Percentiles rank a stretch among this genome's conserved stretches.
phyloP scores from a whole-genome alignment of 371 early-diverging fungal species.

The Lichtheimia corymbifera region DNA sequence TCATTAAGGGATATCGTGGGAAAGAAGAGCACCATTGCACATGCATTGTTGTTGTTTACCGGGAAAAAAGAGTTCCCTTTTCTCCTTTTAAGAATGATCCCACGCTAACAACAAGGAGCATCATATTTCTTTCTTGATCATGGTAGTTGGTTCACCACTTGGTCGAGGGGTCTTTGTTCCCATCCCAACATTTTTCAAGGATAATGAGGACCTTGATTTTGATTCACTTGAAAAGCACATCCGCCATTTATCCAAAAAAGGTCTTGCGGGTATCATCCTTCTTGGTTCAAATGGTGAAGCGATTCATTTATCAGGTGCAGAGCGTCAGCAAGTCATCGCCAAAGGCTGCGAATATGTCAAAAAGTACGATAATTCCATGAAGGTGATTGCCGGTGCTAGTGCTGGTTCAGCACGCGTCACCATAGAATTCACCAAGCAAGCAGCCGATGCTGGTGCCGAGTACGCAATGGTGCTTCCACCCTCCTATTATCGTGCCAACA shows the following conservation, averaged over 20 bases:
- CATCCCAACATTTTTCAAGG: slow-evolving; percentile 47
- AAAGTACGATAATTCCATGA: slow-evolving; percentile 31
- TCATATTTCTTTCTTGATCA: background rate
- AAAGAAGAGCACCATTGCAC: background rate
- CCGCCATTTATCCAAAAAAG: slow-evolving; percentile 32
- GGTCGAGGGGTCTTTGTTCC: slow-evolving; percentile 43
- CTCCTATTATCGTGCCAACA: slow-evolving; percentile 35
- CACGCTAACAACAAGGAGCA: no score
- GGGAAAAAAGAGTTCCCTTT: no score
- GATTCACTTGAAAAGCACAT: slow-evolving; percentile 42
- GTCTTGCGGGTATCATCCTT: slow-evolving; percentile 46
- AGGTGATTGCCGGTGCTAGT: slow-evolving; percentile 42
- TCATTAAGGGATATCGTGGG: no score
- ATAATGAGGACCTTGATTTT: slow-evolving; percentile 47
- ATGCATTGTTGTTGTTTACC: background rate
- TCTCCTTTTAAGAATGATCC: no score
- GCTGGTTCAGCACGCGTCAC: slow-evolving; percentile 38
- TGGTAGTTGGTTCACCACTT: slow-evolving; percentile 9
- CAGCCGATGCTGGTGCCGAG: slow-evolving; percentile 38
- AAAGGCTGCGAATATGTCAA: slow-evolving; percentile 29
- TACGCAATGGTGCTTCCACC: slow-evolving; percentile 43
- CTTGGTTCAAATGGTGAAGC: slow-evolving; percentile 53
- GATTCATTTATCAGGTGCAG: slow-evolving; percentile 36
- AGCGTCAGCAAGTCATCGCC: slow-evolving; percentile 29
- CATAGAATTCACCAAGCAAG: slow-evolving; percentile 32